Percentiles rank a stretch among this genome's conserved stretches.
phyloP scores from a whole-genome alignment of 495 filamentous ascomycete species.

The Glonium stellatum region DNA sequence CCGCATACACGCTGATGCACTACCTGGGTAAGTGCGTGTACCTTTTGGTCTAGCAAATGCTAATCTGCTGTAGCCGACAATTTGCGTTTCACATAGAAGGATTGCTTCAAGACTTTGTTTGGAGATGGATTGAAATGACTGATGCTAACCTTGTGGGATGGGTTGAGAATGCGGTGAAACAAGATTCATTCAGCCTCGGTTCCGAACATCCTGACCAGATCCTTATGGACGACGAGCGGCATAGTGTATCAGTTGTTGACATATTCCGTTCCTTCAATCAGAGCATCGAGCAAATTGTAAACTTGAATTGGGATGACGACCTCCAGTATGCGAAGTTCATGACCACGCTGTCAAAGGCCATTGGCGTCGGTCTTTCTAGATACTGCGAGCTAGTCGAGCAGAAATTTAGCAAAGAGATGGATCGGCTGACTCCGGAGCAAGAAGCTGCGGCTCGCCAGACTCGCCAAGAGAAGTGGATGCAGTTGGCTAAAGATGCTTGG shows the following conservation, averaged over 20 bases:
- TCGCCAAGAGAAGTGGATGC: constrained; percentile 82
- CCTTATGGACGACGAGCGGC: constrained; percentile 73
- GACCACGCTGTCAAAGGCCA: constrained; percentile 85
- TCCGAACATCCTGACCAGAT: constrained; percentile 51
- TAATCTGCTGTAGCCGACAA: constrained; percentile 33
- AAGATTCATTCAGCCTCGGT: constrained; percentile 72
- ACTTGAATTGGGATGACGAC: constrained; percentile 88
- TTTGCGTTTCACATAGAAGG: constrained; percentile 86
- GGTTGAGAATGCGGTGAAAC: constrained; percentile 82
- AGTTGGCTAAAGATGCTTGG: constrained; percentile 94
- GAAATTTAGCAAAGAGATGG: constrained; percentile 87
- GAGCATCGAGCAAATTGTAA: constrained; percentile 73
- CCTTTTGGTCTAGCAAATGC: background rate
- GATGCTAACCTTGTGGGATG: constrained; percentile 74
- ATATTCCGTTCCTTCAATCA: constrained; percentile 91
- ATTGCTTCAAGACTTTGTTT: constrained; percentile 82
- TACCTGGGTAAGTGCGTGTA: constrained; percentile 49
- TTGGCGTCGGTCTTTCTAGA: constrained; percentile 71
- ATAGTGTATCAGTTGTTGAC: constrained; percentile 89
- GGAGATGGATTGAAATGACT: constrained; percentile 82
- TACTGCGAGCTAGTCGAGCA: constrained; percentile 92
- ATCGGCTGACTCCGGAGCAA: constrained; percentile 80
- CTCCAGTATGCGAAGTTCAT: constrained; percentile 93
- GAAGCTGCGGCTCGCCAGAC: constrained; percentile 68
- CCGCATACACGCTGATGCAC: constrained; percentile 62